Base-by-base conservation (phyloP, 1,139 yeast genomes). In the Diutina neorugosa region DNA sequence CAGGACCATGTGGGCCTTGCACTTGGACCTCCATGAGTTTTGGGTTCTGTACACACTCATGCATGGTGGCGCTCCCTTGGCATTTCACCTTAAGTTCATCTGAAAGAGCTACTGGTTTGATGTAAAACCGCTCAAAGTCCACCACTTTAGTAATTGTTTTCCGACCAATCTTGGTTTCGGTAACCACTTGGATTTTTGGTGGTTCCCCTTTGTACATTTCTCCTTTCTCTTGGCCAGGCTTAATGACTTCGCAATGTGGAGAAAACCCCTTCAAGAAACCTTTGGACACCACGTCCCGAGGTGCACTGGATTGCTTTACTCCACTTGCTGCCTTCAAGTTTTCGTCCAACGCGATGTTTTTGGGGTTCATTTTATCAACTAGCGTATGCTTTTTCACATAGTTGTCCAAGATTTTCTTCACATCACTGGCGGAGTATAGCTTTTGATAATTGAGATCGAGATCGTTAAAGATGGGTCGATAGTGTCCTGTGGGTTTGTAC, bases 1-100 rank as follows among this genome's bases (percentile, higher is more conserved):
- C 67, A 52, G 78, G 76, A 16, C 84, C 83, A 63, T 93, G 98
- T 2, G 94, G 88, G 0, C 98, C 98, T 67, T 93, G 98, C 2
- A 93, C 95, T 52, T 82, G 76, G 1, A 91, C 90, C 60, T 87
- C 95, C 27, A 73, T 67, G 7, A 77, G 63, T 25, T 77, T 80
- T 2, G 86, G 84, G 52, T 78, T 76, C 46, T 76, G 78, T 14
- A 74, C 71, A 47, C 76, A 71, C 44, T 75, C 80, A 1, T 80
- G 81, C 16, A 88, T 78, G 0, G 96, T 83, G 0, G 95, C 78
- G 0, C 97, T 86, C 0, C 96, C 96, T 19, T 96, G 93, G 65
- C 98, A 93, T 57, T 82, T 82, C 34, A 82, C 81, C 57, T 86
- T 80, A 56, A 93, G 67, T 53, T 82, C 86, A 48, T 80, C 82